These are phyloP conservation scores for Tylopilus balloui DNA, from an alignment of 768 basidiomycete genomes.

Conservation along the genomic window DNA sequence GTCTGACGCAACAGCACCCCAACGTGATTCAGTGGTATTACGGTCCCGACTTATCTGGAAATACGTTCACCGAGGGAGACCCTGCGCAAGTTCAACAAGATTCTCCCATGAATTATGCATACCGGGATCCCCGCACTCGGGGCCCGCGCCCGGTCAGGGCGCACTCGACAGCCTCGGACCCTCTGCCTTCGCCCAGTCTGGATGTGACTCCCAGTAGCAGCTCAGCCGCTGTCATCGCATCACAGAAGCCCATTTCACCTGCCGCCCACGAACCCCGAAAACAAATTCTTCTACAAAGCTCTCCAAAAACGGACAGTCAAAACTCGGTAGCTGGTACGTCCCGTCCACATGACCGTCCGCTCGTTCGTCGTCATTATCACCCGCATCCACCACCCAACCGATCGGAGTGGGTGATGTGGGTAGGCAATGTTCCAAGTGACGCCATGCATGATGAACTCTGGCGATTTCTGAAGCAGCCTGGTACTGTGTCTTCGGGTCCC, in stretches of 20 bases:
- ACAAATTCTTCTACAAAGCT: slow-evolving; percentile 1
- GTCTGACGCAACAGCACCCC: slow-evolving; percentile 32
- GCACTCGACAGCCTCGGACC: slow-evolving; percentile 13
- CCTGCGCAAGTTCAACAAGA: slow-evolving; percentile 31
- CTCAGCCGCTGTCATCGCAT: not conserved
- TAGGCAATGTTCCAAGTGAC: slow-evolving; percentile 85
- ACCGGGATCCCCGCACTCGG: slow-evolving; percentile 8
- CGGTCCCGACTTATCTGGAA: slow-evolving; percentile 27
- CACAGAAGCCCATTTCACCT: not conserved
- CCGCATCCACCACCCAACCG: slow-evolving; percentile 69
- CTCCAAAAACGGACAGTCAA: not conserved
- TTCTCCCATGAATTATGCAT: slow-evolving; percentile 32
- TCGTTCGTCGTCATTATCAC: slow-evolving; percentile 55
- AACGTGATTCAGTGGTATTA: slow-evolving; percentile 50
- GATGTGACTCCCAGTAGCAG: not conserved
- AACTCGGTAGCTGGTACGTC: slow-evolving; percentile 1
- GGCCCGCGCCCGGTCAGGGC: slow-evolving; percentile 19
- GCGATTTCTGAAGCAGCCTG: slow-evolving; percentile 64
- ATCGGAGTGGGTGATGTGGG: slow-evolving; percentile 96
- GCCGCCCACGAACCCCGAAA: not conserved
- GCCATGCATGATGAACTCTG: slow-evolving; percentile 81
- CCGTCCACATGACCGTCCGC: slow-evolving; percentile 24
- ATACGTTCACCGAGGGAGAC: slow-evolving; percentile 26
- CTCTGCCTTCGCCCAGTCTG: slow-evolving; percentile 7
- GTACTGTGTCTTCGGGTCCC: slow-evolving; percentile 9